Percentiles rank a stretch among this genome's conserved stretches.
phyloP scores from a whole-genome alignment of 1,139 yeast genomes.

The Eremothecium cymbalariae region DNA sequence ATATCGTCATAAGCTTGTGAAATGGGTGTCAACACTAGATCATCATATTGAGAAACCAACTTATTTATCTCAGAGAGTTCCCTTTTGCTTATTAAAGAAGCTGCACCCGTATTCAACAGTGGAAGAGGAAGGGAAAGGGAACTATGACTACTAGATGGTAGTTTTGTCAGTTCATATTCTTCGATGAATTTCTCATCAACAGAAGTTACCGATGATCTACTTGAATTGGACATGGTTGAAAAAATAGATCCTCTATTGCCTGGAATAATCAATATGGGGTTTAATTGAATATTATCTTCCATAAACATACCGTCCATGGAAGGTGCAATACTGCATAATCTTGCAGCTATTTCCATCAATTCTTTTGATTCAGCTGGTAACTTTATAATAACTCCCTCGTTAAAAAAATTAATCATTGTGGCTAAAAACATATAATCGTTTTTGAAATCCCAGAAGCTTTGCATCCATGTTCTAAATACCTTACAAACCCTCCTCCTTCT shows the following conservation, averaged over 20 bases:
- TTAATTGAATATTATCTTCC: conserved; percentile 18
- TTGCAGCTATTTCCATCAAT: conserved; percentile 55
- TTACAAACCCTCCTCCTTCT: conserved; percentile 61
- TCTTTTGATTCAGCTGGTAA: conserved; percentile 59
- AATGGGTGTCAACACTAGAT: conserved; percentile 1
- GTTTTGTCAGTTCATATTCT: conserved; percentile 33
- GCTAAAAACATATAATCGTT: conserved; percentile 55
- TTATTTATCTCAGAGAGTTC: conserved; percentile 31
- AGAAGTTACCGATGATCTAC: conserved; percentile 31
- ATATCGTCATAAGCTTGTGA: conserved; percentile 4
- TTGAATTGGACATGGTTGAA: conserved; percentile 12
- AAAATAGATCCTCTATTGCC: conserved; percentile 23
- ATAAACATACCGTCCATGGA: conserved; percentile 27
- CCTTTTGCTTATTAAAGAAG: conserved; percentile 29
- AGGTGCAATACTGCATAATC: conserved; percentile 32
- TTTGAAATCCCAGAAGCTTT: conserved; percentile 72
- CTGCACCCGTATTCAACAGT: conserved; percentile 25
- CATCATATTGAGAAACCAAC: conserved; percentile 16
- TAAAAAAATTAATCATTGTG: conserved; percentile 65
- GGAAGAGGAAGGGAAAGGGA: conserved; percentile 32
- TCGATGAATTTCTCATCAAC: conserved; percentile 35
- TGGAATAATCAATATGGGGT: conserved; percentile 16
- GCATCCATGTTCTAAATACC: conserved; percentile 75
- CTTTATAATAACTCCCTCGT: conserved; percentile 52
- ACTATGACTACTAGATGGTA: conserved; percentile 26